phyloP scores from a whole-genome alignment of 164 flowering plant genomes.

The Aristolochia contorta region DNA sequence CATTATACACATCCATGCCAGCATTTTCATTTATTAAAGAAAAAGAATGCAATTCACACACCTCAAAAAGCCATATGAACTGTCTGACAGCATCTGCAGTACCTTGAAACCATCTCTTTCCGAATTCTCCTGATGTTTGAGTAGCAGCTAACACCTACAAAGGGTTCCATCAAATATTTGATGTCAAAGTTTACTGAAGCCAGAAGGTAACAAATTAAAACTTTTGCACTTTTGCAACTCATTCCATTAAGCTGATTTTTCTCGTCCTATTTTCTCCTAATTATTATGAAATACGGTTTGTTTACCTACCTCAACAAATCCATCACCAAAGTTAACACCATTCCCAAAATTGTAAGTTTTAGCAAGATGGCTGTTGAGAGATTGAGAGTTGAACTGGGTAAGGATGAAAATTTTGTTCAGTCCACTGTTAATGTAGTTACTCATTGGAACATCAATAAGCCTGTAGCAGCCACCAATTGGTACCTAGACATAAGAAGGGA shows the following conservation, averaged over 20 bases:
- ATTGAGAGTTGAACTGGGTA: conserved; percentile 14
- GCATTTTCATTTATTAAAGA: not conserved
- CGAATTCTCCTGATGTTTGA: conserved; percentile 12
- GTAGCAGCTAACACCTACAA: conserved; percentile 14
- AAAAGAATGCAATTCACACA: not conserved
- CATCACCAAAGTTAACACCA: conserved; percentile 14
- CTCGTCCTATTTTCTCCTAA: no score
- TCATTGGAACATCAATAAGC: conserved; percentile 17
- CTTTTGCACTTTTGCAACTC: no score
- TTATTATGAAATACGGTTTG: no score
- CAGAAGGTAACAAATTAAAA: no score
- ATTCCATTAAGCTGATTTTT: no score
- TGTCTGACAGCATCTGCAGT: conserved; percentile 17
- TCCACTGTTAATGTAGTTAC: conserved; percentile 16
- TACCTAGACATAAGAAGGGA: conserved; percentile 4
- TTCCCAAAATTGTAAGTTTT: conserved; percentile 10
- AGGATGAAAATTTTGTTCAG: conserved; percentile 12
- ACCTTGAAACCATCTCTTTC: conserved; percentile 15
- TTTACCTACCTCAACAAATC: conserved; percentile 12
- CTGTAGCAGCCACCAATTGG: conserved; percentile 16
- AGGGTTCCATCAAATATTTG: not conserved
- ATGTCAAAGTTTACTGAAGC: no score
- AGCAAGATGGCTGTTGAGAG: conserved; percentile 15
- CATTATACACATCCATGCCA: no score
- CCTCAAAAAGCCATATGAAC: conserved; percentile 11